phyloP scores from a whole-genome alignment of 2,329 filamentous ascomycete species.

The Sordariomycetes sp. region DNA sequence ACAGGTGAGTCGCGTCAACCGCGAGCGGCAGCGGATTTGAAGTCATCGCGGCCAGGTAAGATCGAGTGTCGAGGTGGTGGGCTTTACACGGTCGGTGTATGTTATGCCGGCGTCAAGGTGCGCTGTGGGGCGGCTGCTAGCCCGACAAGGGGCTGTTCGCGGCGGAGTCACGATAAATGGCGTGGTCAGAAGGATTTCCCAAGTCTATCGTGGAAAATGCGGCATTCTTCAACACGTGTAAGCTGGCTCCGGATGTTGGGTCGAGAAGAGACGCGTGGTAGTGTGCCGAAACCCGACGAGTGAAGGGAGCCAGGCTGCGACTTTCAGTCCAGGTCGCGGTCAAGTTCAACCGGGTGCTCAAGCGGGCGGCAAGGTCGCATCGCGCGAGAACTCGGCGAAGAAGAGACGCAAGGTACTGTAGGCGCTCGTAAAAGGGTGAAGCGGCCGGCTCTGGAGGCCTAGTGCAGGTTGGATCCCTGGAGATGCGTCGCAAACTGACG shows the following conservation, averaged over 20 bases:
- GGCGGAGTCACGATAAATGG: not conserved
- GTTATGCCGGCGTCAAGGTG: not conserved
- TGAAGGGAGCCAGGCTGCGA: not conserved
- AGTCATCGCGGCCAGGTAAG: not conserved
- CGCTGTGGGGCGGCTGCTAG: not conserved
- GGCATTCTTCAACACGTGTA: not conserved
- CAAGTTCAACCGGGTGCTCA: not conserved
- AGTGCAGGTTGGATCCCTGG: not conserved
- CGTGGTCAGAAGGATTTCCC: not conserved
- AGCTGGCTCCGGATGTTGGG: not conserved
- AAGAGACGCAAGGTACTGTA: not conserved
- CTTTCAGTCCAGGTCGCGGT: not conserved
- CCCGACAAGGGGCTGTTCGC: not conserved
- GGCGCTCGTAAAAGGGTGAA: not conserved
- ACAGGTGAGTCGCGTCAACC: slow-evolving; percentile 1
- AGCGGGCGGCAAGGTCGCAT: not conserved
- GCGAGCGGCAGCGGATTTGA: not conserved
- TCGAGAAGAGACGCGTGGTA: not conserved
- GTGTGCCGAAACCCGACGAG: not conserved
- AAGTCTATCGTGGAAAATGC: not conserved
- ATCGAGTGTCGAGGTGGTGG: not conserved
- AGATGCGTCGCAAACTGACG: not conserved
- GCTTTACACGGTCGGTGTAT: not conserved
- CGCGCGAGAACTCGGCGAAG: not conserved
- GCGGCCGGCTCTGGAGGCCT: not conserved